These are phyloP conservation scores for Lactarius hatsudake DNA, from an alignment of 768 basidiomycete species.

Conservation along the genomic window DNA sequence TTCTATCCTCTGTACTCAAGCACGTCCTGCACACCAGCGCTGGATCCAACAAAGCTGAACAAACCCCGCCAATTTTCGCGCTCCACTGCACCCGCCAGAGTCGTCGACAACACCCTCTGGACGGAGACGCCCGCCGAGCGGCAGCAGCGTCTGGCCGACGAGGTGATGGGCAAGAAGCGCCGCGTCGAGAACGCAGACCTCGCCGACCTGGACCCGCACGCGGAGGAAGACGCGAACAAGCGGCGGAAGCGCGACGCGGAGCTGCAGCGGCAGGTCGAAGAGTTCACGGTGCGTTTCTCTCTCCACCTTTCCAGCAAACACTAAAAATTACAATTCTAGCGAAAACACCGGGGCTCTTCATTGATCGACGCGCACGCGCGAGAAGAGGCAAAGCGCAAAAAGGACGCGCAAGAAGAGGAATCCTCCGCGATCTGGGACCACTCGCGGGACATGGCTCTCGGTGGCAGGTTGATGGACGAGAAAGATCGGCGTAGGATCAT, in stretches of 20 bases:
- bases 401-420: slow-evolving; percentile 51
- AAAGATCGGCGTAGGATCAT: slow-evolving; percentile 72
- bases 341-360: slow-evolving; percentile 31
- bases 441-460: slow-evolving; percentile 81
- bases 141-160: slow-evolving; percentile 89
- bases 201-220: slow-evolving; percentile 40
- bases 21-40: slow-evolving; percentile 43
- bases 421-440: slow-evolving; percentile 87
- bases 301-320: background rate
- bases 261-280: slow-evolving; percentile 69
- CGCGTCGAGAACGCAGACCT: slow-evolving; percentile 61
- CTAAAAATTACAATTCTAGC: slow-evolving; percentile 23
- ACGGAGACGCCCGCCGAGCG: slow-evolving; percentile 95
- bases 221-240: slow-evolving; percentile 48
- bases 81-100: slow-evolving; percentile 40
- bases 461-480: slow-evolving; percentile 89
- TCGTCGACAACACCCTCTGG: slow-evolving; percentile 73
- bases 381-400: slow-evolving; percentile 41
- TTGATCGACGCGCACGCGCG: slow-evolving; percentile 41
- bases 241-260: slow-evolving; percentile 63
- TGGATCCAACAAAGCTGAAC: slow-evolving; percentile 80
- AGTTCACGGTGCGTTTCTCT: slow-evolving; percentile 61
- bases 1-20: background rate
- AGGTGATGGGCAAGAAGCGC: slow-evolving; percentile 88
- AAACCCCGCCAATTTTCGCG: slow-evolving; percentile 79